These are phyloP conservation scores for Diutina pseudorugosa DNA, from an alignment of 1,139 yeast genomes.

Conservation along the genomic window DNA sequence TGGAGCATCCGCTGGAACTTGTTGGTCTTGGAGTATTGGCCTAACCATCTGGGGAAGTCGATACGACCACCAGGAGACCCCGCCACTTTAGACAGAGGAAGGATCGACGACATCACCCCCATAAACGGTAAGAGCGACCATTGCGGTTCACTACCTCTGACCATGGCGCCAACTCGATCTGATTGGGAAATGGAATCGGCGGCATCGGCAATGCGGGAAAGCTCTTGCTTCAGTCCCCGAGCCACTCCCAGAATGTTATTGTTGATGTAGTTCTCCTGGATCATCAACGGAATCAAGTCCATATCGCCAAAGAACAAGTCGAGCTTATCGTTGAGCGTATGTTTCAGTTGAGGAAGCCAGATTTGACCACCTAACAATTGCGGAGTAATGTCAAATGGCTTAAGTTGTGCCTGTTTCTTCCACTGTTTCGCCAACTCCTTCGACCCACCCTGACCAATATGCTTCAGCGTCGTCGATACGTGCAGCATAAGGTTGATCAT, in stretches of 20 bases:
- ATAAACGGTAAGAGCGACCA: slow-evolving; percentile 95
- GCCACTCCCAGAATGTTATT: slow-evolving; percentile 44
- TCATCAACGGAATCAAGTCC: slow-evolving; percentile 90
- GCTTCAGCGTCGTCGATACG: slow-evolving; percentile 58
- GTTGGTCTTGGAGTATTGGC: slow-evolving; percentile 77
- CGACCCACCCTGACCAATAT: slow-evolving; percentile 28
- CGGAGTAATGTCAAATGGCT: slow-evolving; percentile 87
- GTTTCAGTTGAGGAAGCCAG: slow-evolving; percentile 40
- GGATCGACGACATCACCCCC: slow-evolving; percentile 76
- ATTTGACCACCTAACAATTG: slow-evolving; percentile 52
- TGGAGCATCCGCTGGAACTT: slow-evolving; percentile 72
- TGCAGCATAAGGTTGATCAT: slow-evolving; percentile 84
- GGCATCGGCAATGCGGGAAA: slow-evolving; percentile 61
- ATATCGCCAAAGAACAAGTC: slow-evolving; percentile 89
- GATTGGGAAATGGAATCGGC: slow-evolving; percentile 77
- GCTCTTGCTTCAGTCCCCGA: slow-evolving; percentile 30
- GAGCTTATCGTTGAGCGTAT: slow-evolving; percentile 68
- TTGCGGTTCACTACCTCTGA: slow-evolving; percentile 86
- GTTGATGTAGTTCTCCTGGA: slow-evolving; percentile 77
- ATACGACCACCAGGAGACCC: slow-evolving; percentile 49
- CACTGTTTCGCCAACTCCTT: slow-evolving; percentile 53
- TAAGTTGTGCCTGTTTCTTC: slow-evolving; percentile 83
- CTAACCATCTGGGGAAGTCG: slow-evolving; percentile 79
- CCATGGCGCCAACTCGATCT: slow-evolving; percentile 67
- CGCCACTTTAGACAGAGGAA: slow-evolving; percentile 66